Percentiles rank a stretch among this genome's conserved stretches.
These are phyloP conservation scores for Suhomyces taliae DNA, from an alignment of 1,139 yeast species.

Conservation along the genomic window DNA sequence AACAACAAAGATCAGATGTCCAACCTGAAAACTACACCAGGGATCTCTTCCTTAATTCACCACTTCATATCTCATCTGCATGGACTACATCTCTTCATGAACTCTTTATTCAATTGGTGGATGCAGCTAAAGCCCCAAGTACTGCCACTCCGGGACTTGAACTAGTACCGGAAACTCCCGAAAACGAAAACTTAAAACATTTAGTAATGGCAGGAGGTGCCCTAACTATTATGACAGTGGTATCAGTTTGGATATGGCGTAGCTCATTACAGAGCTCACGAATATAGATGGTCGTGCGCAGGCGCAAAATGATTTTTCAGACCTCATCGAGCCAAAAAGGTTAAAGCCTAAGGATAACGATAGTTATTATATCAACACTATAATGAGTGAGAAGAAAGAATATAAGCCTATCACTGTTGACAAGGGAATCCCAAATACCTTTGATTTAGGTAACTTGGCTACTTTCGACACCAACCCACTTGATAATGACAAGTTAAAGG, in stretches of 20 bases:
- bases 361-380: not conserved
- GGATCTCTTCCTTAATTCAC: slow-evolving; percentile 57
- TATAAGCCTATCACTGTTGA: slow-evolving; percentile 80
- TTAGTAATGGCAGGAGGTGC: slow-evolving; percentile 65
- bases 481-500: slow-evolving; percentile 55
- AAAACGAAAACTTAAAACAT: slow-evolving; percentile 48
- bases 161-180: slow-evolving; percentile 57
- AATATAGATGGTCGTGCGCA: slow-evolving; percentile 5
- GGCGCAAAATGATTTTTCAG: slow-evolving; percentile 4
- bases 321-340: slow-evolving; percentile 4
- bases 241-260: slow-evolving; percentile 62
- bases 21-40: slow-evolving; percentile 90
- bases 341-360: no score
- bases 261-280: slow-evolving; percentile 36
- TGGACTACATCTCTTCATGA: slow-evolving; percentile 90
- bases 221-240: slow-evolving; percentile 58
- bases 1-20: slow-evolving; percentile 80
- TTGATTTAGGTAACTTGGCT: slow-evolving; percentile 84
- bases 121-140: slow-evolving; percentile 80
- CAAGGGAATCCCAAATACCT: slow-evolving; percentile 81
- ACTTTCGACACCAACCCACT: slow-evolving; percentile 86
- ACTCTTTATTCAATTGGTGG: slow-evolving; percentile 81
- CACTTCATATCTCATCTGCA: slow-evolving; percentile 81
- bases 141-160: slow-evolving; percentile 80
- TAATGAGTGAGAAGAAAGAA: slow-evolving; percentile 17